Percentiles rank a stretch among this genome's conserved stretches.
These are phyloP conservation scores for Cynanchum wilfordii DNA, from an alignment of 257 asterid species.

Conservation along the genomic window DNA sequence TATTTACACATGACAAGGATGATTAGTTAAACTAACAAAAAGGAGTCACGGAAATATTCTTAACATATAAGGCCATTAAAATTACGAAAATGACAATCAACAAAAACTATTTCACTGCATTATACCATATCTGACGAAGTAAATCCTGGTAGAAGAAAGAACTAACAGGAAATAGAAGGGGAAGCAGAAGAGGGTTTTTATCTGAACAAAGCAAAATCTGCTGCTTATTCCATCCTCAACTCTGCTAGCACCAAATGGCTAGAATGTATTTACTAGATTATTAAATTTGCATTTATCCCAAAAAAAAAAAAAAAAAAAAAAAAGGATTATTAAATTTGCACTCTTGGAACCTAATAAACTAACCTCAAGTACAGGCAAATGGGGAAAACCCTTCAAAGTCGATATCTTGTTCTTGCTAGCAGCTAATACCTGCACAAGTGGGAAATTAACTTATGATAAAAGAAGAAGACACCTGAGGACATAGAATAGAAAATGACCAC, in stretches of 20 bases:
- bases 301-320: no score
- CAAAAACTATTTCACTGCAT: neutral
- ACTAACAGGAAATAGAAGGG: neutral
- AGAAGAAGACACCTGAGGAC: neutral
- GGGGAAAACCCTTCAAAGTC: conserved; percentile 93
- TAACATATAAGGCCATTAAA: neutral
- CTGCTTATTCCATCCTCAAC: neutral
- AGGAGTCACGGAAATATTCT: neutral
- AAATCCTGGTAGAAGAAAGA: neutral
- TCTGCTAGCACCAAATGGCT: conserved; percentile 1
- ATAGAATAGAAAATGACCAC: conserved; percentile 15
- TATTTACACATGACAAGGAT: neutral
- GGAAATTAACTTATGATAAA: neutral
- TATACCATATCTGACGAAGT: neutral
- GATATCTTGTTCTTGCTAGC: conserved; percentile 97
- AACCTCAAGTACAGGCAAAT: conserved; percentile 96
- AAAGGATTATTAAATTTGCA: no score
- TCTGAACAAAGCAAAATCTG: neutral
- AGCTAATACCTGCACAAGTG: conserved; percentile 70
- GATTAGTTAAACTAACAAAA: neutral
- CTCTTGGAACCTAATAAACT: conserved; percentile 25
- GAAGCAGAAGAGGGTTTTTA: neutral
- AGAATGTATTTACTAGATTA: neutral
- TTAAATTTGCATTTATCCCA: no score
- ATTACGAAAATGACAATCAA: neutral